Evolutionary conservation across 495 filamentous ascomycete species (phyloP), one percentile per base, ranked within the genome.

Genomic region (Cenococcum geophilum): DNA sequence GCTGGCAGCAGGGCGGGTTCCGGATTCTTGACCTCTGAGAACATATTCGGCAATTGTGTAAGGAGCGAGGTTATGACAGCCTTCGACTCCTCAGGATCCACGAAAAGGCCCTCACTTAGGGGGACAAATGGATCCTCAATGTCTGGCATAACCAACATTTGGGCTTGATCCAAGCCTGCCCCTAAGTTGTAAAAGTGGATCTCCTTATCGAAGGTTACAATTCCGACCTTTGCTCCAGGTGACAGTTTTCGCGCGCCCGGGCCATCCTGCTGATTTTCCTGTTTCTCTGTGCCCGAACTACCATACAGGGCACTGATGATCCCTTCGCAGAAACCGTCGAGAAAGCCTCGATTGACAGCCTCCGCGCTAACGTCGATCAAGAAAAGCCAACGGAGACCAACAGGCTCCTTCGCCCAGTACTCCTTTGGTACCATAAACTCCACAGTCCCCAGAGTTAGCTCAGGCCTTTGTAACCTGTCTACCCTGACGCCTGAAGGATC

Each of bases 71-170:
- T 89, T 66, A 99, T 95, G 55, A 95, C 84, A 4, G 84, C 78
- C 73, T 88, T 91, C 23, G 91, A 93, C 72, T 96, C 89, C 68
- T 95, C 88, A 10, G 95, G 92, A 72, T 99, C 93, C 4, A 96
- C 92, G 73, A 99, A 97, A 3, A 97, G 77, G 10, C 92, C 92
- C 52, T 96, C 88, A 64, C 87, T 89, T 16, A 97, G 77, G 48
- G 95, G 93, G 8, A 97, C 86, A 71, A 99, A 99, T 0, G 93
- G 92, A 65, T 99, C 93, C 65, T 99, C 91, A 58, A 99, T 82
- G 70, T 99, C 93, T 10, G 93, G 89, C 91, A 97, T 96, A 18
- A 97, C 91, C 78, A 97, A 84, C 92, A 97, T 97, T 69, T 99
- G 93, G 5, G 93, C 89, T 76, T 90, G 84, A 52, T 95, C 89